phyloP scores from a whole-genome alignment of 2,329 filamentous ascomycete species.

The Nemania sp. region DNA sequence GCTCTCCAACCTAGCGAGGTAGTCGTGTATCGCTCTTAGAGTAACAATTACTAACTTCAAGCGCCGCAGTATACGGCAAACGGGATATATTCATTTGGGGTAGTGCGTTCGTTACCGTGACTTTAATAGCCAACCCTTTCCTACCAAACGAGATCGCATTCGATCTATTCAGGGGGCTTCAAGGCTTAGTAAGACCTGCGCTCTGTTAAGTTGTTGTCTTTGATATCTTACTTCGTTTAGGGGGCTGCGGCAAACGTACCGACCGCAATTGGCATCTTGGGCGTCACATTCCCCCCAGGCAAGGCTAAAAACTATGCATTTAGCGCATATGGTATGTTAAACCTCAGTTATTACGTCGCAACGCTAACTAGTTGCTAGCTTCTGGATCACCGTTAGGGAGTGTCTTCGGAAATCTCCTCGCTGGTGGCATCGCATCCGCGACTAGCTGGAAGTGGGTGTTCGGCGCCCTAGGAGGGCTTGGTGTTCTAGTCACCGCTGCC shows the following conservation, averaged over 20 bases:
- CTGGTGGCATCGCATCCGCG: slow-evolving; percentile 73
- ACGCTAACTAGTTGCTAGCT: slow-evolving; percentile 51
- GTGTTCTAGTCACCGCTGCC: slow-evolving; percentile 65
- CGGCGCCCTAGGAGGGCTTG: slow-evolving; percentile 71
- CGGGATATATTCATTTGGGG: slow-evolving; percentile 73
- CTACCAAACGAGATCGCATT: slow-evolving; percentile 75
- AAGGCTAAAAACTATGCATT: slow-evolving; percentile 79
- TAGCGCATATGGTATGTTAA: slow-evolving; percentile 65
- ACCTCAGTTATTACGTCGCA: background rate
- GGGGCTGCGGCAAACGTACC: slow-evolving; percentile 77
- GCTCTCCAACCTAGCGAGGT: background rate
- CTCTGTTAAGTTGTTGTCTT: background rate
- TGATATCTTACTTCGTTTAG: slow-evolving; percentile 48
- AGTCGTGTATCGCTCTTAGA: background rate
- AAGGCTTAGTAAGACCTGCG: slow-evolving; percentile 63
- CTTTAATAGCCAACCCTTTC: slow-evolving; percentile 72
- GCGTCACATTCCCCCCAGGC: slow-evolving; percentile 74
- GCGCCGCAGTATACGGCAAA: slow-evolving; percentile 67
- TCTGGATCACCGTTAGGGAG: slow-evolving; percentile 74
- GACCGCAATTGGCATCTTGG: slow-evolving; percentile 77
- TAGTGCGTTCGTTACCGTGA: slow-evolving; percentile 71
- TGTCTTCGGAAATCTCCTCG: slow-evolving; percentile 73
- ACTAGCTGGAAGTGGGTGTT: slow-evolving; percentile 76
- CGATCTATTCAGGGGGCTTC: slow-evolving; percentile 73
- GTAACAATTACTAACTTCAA: slow-evolving; percentile 3